Evolutionary conservation across 2,329 filamentous ascomycete species (phyloP), one percentile per base, ranked within the genome.

Genomic region (Aulographum hederae): DNA sequence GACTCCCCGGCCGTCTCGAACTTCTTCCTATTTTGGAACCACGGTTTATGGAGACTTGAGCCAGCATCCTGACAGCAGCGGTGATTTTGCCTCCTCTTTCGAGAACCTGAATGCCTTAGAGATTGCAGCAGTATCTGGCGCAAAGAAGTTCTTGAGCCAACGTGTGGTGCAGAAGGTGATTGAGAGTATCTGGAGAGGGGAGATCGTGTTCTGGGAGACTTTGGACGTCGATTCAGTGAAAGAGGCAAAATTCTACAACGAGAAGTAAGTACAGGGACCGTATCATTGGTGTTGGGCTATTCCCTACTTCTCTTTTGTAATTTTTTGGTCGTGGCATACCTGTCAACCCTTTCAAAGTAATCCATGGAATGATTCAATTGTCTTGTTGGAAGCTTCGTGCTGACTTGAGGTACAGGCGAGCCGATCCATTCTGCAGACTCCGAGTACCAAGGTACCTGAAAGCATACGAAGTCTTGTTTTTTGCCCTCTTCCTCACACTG

Each of bases 361-460:
- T n/a, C n/a, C n/a, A n/a, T n/a, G n/a, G n/a, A n/a, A n/a, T n/a
- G n/a, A n/a, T n/a, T n/a, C n/a, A n/a, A n/a, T n/a, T n/a, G n/a
- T n/a, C n/a, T n/a, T n/a, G n/a, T n/a, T n/a, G n/a, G n/a, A n/a
- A n/a, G n/a, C n/a, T n/a, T n/a, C n/a, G n/a, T n/a, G n/a, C n/a
- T n/a, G n/a, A n/a, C n/a, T n/a, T n/a, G n/a, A n/a, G n/a, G n/a
- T n/a, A n/a, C n/a, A n/a, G n/a, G n/a, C n/a, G n/a, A n/a, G 63
- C 73, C 18, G 78, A 86, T 44, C 74, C 74, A 2, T 84, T 78
- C 50, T 80, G 76, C 29, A 68, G 82, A 16, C 56, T 82, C 16
- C 61, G 81, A 13, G 82, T 91, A 2, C 82, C 82, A 15, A 70
- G 78, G 41, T 91, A 92, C 47, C 68, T 85, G 39, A 91, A 91